These are phyloP conservation scores for Gossypium schwendimanii DNA, from an alignment of 441 rosid species.

Conservation along the genomic window DNA sequence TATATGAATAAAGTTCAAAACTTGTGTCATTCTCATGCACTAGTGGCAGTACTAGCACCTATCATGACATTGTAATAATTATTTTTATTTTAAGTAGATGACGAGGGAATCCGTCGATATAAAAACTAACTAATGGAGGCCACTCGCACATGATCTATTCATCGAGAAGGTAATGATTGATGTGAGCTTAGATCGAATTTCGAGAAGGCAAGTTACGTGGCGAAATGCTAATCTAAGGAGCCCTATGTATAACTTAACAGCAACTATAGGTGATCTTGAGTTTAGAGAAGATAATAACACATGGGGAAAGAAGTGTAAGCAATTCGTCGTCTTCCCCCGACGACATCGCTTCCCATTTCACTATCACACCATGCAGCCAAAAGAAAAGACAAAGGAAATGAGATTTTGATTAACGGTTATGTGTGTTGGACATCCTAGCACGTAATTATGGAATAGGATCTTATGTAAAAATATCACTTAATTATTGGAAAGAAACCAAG, in stretches of 20 bases:
- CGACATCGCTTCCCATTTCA: conserved; percentile 18
- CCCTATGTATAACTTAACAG: background rate
- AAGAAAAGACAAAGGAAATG: conserved; percentile 39
- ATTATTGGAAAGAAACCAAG: conserved; percentile 13
- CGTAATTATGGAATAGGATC: conserved; percentile 36
- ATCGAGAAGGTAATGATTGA: background rate
- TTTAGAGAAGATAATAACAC: background rate
- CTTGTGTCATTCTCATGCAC: conserved; percentile 2
- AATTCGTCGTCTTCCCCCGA: conserved; percentile 23
- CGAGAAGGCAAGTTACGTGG: conserved; percentile 7
- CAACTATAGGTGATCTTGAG: background rate
- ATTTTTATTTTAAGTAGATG: background rate
- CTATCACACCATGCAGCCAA: conserved; percentile 19
- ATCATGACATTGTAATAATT: background rate
- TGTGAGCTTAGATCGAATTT: background rate
- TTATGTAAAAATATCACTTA: conserved; percentile 10
- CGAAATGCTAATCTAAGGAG: background rate
- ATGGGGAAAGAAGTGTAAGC: conserved; percentile 5
- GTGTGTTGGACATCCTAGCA: conserved; percentile 35
- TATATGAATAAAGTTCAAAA: background rate
- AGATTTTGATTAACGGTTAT: conserved; percentile 19
- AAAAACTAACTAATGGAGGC: background rate
- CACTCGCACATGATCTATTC: conserved; percentile 6
- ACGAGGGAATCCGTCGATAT: background rate
- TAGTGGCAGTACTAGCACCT: background rate